These are phyloP conservation scores for Gnomoniopsis smithogilvyi DNA, from an alignment of 2,329 filamentous ascomycete genomes.

Conservation along the genomic window DNA sequence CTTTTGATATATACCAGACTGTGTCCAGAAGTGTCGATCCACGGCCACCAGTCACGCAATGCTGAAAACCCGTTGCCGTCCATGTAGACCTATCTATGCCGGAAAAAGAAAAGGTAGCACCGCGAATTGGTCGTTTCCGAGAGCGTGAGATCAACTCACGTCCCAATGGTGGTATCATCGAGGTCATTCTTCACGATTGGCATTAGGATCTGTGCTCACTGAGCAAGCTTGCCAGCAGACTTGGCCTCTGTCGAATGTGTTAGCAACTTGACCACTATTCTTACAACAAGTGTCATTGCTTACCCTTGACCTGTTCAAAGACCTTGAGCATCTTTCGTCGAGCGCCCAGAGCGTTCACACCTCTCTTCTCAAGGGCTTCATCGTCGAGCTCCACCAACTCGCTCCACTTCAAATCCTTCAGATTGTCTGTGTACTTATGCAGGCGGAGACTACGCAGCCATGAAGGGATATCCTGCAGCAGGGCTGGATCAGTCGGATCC, in stretches of 20 bases:
- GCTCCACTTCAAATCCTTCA: slow-evolving; percentile 96
- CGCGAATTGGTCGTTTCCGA: neutral
- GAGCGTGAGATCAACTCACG: slow-evolving; percentile 13
- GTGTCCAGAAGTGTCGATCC: slow-evolving; percentile 8
- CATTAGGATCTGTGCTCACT: slow-evolving; percentile 20
- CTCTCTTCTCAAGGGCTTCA: slow-evolving; percentile 85
- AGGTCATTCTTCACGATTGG: neutral
- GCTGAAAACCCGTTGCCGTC: slow-evolving; percentile 2
- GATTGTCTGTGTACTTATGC: slow-evolving; percentile 98
- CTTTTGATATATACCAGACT: slow-evolving; percentile 7
- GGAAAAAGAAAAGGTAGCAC: neutral
- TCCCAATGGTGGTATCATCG: neutral
- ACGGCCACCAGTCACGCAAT: slow-evolving; percentile 8
- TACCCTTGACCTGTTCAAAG: slow-evolving; percentile 90
- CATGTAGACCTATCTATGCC: neutral
- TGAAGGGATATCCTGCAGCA: slow-evolving; percentile 91
- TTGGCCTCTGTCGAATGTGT: slow-evolving; percentile 58
- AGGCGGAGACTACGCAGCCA: slow-evolving; percentile 93
- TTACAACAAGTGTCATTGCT: slow-evolving; percentile 18
- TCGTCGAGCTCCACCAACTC: slow-evolving; percentile 91
- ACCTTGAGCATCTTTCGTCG: slow-evolving; percentile 99
- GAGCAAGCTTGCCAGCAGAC: slow-evolving; percentile 66
- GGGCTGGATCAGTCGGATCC: slow-evolving; percentile 86
- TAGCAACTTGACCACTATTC: neutral
- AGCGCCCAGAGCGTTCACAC: slow-evolving; percentile 92